These are phyloP conservation scores for Ceratobasidium sp. DNA, from an alignment of 1,284 basidiomycete genomes.

Conservation along the genomic window DNA sequence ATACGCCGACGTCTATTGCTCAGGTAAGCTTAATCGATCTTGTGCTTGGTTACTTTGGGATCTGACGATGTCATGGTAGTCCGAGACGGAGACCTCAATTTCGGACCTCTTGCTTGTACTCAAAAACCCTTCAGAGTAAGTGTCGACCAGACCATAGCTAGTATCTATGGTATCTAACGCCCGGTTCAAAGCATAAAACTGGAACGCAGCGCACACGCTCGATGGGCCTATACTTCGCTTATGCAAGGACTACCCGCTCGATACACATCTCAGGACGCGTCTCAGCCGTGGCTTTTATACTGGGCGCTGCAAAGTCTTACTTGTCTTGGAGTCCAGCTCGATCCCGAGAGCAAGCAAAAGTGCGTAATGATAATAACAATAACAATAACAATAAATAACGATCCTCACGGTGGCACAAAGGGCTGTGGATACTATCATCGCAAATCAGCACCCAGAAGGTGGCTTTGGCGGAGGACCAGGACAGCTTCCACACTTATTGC, in stretches of 20 bases:
- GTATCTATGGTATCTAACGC: background rate
- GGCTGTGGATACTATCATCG: conserved; percentile 76
- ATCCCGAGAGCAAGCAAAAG: conserved; percentile 75
- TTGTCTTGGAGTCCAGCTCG: conserved; percentile 75
- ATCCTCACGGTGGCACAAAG: conserved; percentile 50
- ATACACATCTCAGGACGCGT: conserved; percentile 87
- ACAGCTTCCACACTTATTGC: conserved; percentile 86
- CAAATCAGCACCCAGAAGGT: conserved; percentile 79
- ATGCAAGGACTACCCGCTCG: conserved; percentile 76
- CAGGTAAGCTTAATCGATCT: background rate
- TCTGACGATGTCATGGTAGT: background rate
- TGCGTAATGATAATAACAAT: conserved; percentile 49
- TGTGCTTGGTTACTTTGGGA: background rate
- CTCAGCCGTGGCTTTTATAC: conserved; percentile 90
- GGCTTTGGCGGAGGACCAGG: conserved; percentile 93
- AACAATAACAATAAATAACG: background rate
- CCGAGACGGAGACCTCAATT: conserved; percentile 17
- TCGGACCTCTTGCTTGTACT: conserved; percentile 24
- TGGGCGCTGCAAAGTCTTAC: conserved; percentile 88
- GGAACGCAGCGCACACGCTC: conserved; percentile 66
- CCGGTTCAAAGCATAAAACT: conserved; percentile 47
- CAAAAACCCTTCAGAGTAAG: conserved; percentile 28
- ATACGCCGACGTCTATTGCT: conserved; percentile 8
- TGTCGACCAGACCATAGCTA: background rate
- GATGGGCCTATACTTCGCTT: conserved; percentile 71